These are phyloP conservation scores for Hepatocystis sp. DNA, from an alignment of 169 alveolate species.

Conservation along the genomic window DNA sequence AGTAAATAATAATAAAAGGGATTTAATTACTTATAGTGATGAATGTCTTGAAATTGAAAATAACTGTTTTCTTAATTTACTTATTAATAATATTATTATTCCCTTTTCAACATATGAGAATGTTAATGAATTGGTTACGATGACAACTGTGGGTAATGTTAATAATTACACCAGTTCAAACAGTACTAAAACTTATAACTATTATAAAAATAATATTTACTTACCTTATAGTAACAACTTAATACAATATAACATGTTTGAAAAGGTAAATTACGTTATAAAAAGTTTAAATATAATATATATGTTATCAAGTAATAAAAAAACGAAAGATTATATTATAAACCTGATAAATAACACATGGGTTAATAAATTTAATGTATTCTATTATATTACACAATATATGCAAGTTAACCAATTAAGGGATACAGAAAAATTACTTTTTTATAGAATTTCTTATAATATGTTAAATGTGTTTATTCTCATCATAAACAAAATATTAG, in stretches of 20 bases:
- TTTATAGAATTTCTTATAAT: conserved; percentile 45
- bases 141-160: not conserved
- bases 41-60: conserved; percentile 63
- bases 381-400: conserved; percentile 64
- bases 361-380: conserved; percentile 59
- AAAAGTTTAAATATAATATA: conserved; percentile 48
- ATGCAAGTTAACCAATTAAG: conserved; percentile 19
- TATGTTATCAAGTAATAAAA: conserved; percentile 56
- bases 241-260: conserved; percentile 54
- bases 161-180: not conserved
- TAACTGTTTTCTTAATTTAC: conserved; percentile 13
- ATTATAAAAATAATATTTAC: conserved; percentile 36
- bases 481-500: conserved; percentile 28
- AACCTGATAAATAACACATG: conserved; percentile 37
- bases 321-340: conserved; percentile 45
- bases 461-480: conserved; percentile 70
- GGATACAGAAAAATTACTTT: conserved; percentile 59
- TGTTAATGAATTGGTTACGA: conserved; percentile 15
- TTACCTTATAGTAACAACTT: conserved; percentile 12
- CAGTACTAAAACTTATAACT: conserved; percentile 1
- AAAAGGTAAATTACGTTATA: conserved; percentile 15
- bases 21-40: conserved; percentile 10
- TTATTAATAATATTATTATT: conserved; percentile 26
- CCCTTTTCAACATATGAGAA: conserved; percentile 29
- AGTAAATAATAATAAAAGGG: conserved; percentile 14